Conservation (phyloP, 352 stramenopile genomes). For the Phytophthora sp. region DNA sequence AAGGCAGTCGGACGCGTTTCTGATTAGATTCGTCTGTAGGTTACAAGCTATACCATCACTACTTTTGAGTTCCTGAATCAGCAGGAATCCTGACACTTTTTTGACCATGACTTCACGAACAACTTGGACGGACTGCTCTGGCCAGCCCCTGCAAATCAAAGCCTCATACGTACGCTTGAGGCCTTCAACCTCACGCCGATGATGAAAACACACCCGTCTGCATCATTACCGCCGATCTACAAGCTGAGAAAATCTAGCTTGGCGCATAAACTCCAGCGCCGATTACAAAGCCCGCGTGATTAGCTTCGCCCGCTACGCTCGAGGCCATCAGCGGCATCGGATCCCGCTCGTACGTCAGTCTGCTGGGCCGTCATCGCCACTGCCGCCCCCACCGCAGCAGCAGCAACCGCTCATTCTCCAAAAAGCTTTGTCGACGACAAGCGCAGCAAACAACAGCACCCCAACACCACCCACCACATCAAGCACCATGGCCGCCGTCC, state of each 20-base stretch:
- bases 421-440: slow-evolving; percentile 15
- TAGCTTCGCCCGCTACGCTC: background rate
- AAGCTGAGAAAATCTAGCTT: background rate
- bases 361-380: no score
- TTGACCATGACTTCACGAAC: no score
- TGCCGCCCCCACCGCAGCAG: no score
- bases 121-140: background rate
- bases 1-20: no score
- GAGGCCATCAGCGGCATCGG: background rate
- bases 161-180: background rate
- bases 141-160: no score
- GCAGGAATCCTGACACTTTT: no score
- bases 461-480: background rate
- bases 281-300: background rate
- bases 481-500: slow-evolving; percentile 12
- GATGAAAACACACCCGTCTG: slow-evolving; percentile 12
- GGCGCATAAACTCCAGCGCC: background rate
- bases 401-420: slow-evolving; percentile 31
- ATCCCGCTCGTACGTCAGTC: no score
- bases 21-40: no score
- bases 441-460: background rate
- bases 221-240: background rate
- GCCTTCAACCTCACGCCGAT: background rate
- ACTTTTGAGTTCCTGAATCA: no score
- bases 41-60: no score